Base-by-base conservation (phyloP, 2,329 filamentous ascomycete species). In the Penicillium sp. region DNA sequence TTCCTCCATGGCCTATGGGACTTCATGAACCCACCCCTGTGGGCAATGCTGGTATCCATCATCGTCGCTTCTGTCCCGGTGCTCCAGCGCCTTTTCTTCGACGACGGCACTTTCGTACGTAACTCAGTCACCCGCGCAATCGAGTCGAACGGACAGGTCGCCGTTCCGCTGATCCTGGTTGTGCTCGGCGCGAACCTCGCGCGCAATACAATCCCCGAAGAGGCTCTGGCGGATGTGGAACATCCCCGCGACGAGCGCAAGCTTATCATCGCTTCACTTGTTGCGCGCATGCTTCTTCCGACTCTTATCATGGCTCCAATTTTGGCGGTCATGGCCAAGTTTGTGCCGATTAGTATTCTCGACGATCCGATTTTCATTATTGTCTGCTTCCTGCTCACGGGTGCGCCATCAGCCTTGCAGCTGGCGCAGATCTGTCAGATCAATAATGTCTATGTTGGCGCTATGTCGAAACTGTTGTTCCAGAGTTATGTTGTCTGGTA, bases 361-460 rank as follows among this genome's bases (percentile, higher is more conserved):
- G 94, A 96, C 72, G 94, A 99, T 71, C 94, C 94, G 10, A 99
- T 99, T 68, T 99, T 99, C 75, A 88, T 99, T 66, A 91, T 99
- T 66, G 94, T 99, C 36, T 97, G 93, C 78, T 99, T 97, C 83
- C 81, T 99, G 63, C 89, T 99, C 65, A 93, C 91, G 0, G 94
- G 94, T 36, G 94, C 94, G 3, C 94, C 94, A 6, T 96, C 89
- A 62, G 94, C 94, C 27, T 81, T 99, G 63, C 94, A 99, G 77
- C 80, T 99, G 70, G 93, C 94, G 7, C 94, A 99, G 78, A 99
- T 99, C 60, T 99, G 94, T 78, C 94, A 97, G 82, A 90, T 97
- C 78, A 99, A 99, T 76, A 89, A 89, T 62, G 94, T 99, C 10
- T 99, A 91, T 75, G 93, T 97, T 81, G 86, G 89, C 19, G 91